phyloP scores from a whole-genome alignment of 257 asterid genomes.

The Parsonsia alboflavescens region DNA sequence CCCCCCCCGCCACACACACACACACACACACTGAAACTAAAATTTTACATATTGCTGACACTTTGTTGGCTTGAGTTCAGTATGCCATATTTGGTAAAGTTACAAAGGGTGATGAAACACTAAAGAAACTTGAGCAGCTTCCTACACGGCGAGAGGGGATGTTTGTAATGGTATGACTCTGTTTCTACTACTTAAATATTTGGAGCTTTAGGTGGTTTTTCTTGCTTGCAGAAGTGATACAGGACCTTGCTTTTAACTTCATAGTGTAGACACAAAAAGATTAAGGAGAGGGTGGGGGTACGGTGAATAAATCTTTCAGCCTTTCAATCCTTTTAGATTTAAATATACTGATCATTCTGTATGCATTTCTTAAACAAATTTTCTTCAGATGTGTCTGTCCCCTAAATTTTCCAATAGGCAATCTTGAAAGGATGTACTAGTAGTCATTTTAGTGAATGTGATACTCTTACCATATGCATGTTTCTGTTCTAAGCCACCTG shows the following conservation, averaged over 20 bases:
- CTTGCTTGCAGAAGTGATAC: slow-evolving; percentile 1
- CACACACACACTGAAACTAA: neutral
- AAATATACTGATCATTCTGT: neutral
- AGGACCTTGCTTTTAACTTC: neutral
- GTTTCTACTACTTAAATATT: neutral
- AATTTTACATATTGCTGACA: neutral
- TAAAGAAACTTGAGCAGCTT: slow-evolving; percentile 84
- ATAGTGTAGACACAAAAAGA: neutral
- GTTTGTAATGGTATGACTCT: slow-evolving; percentile 71
- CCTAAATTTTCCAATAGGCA: neutral
- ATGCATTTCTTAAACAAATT: neutral
- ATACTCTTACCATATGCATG: neutral
- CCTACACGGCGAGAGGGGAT: slow-evolving; percentile 89
- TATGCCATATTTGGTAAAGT: slow-evolving; percentile 94
- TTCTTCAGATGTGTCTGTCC: neutral
- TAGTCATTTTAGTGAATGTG: neutral
- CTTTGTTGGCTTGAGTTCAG: slow-evolving; percentile 37
- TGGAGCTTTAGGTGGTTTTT: neutral
- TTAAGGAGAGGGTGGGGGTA: slow-evolving; percentile 6
- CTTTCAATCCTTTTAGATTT: neutral
- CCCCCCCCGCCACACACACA: too few species aligned
- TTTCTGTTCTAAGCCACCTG: neutral
- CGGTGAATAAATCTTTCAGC: neutral
- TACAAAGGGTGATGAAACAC: slow-evolving; percentile 86
- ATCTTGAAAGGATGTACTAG: neutral